Conservation (phyloP, 352 stramenopile species). For the Globisporangium rhizosaccharum region DNA sequence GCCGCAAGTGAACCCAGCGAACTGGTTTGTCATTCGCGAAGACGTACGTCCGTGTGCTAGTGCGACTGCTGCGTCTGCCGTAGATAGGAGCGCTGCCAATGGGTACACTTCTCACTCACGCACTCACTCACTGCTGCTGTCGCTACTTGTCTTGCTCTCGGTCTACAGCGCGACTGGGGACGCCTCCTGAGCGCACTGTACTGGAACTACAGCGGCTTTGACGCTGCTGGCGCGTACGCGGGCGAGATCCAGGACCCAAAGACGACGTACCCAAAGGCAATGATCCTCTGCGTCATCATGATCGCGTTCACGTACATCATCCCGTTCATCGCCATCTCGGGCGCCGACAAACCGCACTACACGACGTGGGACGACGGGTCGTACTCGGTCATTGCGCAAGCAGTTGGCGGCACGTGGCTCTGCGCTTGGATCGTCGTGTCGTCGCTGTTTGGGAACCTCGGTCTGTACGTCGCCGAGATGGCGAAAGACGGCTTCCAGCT, state of each 20-base stretch:
- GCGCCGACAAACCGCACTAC: conserved; percentile 68
- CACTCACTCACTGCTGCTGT: background rate
- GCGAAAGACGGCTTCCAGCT: conserved; percentile 79
- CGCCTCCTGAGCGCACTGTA: conserved; percentile 66
- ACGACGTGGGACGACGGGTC: conserved; percentile 71
- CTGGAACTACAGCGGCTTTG: conserved; percentile 84
- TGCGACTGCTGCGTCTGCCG: background rate
- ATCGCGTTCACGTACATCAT: conserved; percentile 76
- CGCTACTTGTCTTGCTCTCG: background rate
- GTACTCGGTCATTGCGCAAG: conserved; percentile 67
- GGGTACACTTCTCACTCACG: background rate
- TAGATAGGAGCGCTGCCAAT: background rate
- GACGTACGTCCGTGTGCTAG: conserved; percentile 25
- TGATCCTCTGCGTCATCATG: conserved; percentile 71
- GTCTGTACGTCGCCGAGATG: conserved; percentile 81
- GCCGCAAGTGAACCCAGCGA: conserved; percentile 55
- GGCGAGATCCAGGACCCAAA: conserved; percentile 68
- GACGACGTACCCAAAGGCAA: conserved; percentile 66
- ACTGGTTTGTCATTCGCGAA: conserved; percentile 65
- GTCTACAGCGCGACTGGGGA: conserved; percentile 44
- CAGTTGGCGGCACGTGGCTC: conserved; percentile 60
- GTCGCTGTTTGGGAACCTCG: conserved; percentile 72
- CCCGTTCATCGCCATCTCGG: conserved; percentile 63
- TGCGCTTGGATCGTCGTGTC: conserved; percentile 72
- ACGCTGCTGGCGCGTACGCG: conserved; percentile 63